Evolutionary conservation across 192 early-diverging fungal species (phyloP).

Genomic region (Podila verticillata): DNA sequence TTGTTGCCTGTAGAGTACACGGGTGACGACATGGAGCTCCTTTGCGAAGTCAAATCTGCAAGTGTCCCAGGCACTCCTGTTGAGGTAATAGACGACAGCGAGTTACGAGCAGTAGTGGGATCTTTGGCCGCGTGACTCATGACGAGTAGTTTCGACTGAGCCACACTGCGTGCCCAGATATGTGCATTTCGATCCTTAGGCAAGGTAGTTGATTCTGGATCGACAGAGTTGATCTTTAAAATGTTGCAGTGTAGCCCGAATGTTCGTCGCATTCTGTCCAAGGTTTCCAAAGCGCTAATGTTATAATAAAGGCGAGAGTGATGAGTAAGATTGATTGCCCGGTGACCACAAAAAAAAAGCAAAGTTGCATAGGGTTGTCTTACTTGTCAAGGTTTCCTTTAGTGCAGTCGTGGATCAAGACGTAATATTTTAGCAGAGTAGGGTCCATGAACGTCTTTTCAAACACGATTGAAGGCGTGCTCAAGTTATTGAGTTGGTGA

Average conservation of each 20-base stretch:
- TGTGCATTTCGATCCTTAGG: conserved; percentile 44
- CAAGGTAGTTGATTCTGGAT: conserved; percentile 12
- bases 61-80: conserved; percentile 22
- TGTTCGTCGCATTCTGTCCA: conserved; percentile 71
- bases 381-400: conserved; percentile 63
- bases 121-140: conserved; percentile 33
- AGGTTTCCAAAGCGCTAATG: conserved; percentile 64
- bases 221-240: conserved; percentile 68
- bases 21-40: conserved; percentile 46
- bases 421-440: conserved; percentile 80
- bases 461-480: conserved; percentile 63
- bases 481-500: conserved; percentile 62
- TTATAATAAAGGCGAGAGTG: neutral
- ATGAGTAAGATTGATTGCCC: neutral
- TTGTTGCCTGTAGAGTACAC: conserved; percentile 48
- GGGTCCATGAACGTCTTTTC: conserved; percentile 83
- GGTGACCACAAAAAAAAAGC: neutral
- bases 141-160: conserved; percentile 37
- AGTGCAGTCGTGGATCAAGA: conserved; percentile 87
- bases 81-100: conserved; percentile 27
- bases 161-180: conserved; percentile 57
- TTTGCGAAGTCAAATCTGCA: conserved; percentile 25
- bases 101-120: conserved; percentile 6
- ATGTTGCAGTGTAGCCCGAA: conserved; percentile 72
- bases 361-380: neutral